Evolutionary conservation across 2,329 filamentous ascomycete genomes (phyloP), one percentile per base, ranked within the genome.

Genomic region (Penicillium glabrum): DNA sequence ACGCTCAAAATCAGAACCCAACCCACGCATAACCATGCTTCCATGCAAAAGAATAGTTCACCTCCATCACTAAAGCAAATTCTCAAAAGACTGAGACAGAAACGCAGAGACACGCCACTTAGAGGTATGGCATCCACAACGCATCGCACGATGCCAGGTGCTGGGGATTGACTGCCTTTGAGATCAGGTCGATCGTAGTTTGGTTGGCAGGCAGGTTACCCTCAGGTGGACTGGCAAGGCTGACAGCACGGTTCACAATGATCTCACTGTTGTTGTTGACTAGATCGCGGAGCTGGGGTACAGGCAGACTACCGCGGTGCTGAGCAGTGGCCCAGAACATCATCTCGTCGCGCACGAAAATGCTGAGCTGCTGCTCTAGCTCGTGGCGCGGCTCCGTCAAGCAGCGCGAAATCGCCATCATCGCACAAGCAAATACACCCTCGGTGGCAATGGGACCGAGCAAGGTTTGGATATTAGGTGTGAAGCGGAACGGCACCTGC

Each of bases 341-440:
- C 84, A 99, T 96, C 77, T 99, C 95, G 69, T 99, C 95, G 7
- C 95, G 87, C 61, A 99, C 95, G 74, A 98, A 98, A 57, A 99
- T 85, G 55, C 89, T 91, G 49, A 99, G 84, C 58, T 96, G 91
- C 75, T 97, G 93, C 72, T 96, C 95, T n/a, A 99, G 84, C 75
- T 98, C 93, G 68, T 78, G 74, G 16, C 75, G 74, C 26, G 93
- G 91, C 70, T 98, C 93, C 13, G 93, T 96, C 59, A 99, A 83
- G 76, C 91, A 96, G 46, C 95, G 87, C 7, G 93, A 93, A 69
- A 99, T 96, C 1, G 93, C 92, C 93, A 99, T 97, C 67, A 99
- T 84, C 1, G 91, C 89, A 67, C 90, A 91, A n/a, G 90, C 89
- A 75, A 96, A 99, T 72, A 99, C 96, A 57, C 95, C 95, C 74